Evolutionary conservation across 352 stramenopile species (phyloP).

Genomic region (Aphanomyces stellatus): DNA sequence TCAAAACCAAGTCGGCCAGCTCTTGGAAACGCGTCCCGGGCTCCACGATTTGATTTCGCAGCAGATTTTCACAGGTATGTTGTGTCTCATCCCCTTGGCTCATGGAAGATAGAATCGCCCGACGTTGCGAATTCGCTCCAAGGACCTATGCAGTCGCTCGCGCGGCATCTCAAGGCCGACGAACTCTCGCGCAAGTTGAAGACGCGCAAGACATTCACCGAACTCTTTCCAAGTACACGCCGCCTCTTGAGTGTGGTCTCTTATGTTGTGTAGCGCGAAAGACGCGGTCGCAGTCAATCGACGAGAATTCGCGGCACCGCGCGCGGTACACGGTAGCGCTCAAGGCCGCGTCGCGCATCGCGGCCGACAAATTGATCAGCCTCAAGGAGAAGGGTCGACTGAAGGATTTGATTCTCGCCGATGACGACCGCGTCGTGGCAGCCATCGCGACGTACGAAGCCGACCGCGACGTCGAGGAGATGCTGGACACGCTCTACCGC

Average conservation of each 20-base stretch:
- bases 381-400: slow-evolving; percentile 63
- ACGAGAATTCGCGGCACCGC: slow-evolving; percentile 26
- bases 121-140: slow-evolving; percentile 39
- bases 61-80: slow-evolving; percentile 54
- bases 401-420: slow-evolving; percentile 76
- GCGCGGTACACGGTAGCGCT: slow-evolving; percentile 72
- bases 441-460: slow-evolving; percentile 75
- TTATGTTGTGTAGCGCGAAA: neutral
- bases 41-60: slow-evolving; percentile 72
- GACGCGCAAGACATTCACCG: slow-evolving; percentile 52
- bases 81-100: neutral
- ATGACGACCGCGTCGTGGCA: slow-evolving; percentile 64
- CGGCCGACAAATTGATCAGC: slow-evolving; percentile 74
- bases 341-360: slow-evolving; percentile 65
- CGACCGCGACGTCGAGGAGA: slow-evolving; percentile 76
- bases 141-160: slow-evolving; percentile 58
- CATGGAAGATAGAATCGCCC: neutral
- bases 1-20: slow-evolving; percentile 71
- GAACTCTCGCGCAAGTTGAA: slow-evolving; percentile 57
- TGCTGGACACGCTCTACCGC: slow-evolving; percentile 76
- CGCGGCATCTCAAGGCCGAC: slow-evolving; percentile 61
- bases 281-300: neutral
- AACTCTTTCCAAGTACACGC: slow-evolving; percentile 26
- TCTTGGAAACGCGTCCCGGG: slow-evolving; percentile 66
- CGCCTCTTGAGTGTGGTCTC: neutral